A percentile compares a stretch with the other conserved stretches of the same genome.
Conservation (phyloP, 108 stramenopile species). For the Chaetoceros tenuissimus region DNA sequence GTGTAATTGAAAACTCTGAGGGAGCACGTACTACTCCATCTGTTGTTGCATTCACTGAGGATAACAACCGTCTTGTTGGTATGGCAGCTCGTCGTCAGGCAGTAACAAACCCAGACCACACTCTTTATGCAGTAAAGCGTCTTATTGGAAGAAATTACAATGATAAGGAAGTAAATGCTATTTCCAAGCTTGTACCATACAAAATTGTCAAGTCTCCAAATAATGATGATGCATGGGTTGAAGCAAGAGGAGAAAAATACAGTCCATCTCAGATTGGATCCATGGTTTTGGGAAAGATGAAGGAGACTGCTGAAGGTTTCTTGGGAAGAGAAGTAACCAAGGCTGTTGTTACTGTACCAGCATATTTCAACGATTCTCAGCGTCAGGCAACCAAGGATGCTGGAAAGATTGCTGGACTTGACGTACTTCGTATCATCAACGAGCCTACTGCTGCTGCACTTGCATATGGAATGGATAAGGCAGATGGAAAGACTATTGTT, state of each 20-base stretch:
- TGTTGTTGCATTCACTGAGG: constrained; percentile 90
- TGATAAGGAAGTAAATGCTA: constrained; percentile 89
- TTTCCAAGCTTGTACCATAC: constrained; percentile 93
- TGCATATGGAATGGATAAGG: constrained; percentile 99
- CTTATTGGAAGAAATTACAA: constrained; percentile 91
- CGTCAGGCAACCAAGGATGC: constrained; percentile 99
- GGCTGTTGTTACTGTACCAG: constrained; percentile 99
- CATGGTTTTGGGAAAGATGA: constrained; percentile 99
- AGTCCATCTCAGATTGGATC: constrained; percentile 97
- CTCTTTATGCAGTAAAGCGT: constrained; percentile 98
- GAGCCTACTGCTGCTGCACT: constrained; percentile 99
- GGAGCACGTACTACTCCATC: constrained; percentile 99
- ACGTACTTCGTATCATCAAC: constrained; percentile 99
- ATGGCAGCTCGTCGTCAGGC: constrained; percentile 97
- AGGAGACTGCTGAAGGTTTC: constrained; percentile 98
- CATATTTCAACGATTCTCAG: constrained; percentile 98
- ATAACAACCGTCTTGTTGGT: constrained; percentile 91
- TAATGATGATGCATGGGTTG: constrained; percentile 97
- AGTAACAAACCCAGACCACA: constrained; percentile 98
- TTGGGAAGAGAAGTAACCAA: constrained; percentile 92
- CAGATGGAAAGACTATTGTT: constrained; percentile 96
- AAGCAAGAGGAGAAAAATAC: constrained; percentile 87
- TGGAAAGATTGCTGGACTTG: constrained; percentile 96
- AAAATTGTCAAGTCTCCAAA: constrained; percentile 90
- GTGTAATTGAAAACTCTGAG: constrained; percentile 99